Conservation (phyloP, 169 alveolate species). For the Plasmodium yoelii region DNA sequence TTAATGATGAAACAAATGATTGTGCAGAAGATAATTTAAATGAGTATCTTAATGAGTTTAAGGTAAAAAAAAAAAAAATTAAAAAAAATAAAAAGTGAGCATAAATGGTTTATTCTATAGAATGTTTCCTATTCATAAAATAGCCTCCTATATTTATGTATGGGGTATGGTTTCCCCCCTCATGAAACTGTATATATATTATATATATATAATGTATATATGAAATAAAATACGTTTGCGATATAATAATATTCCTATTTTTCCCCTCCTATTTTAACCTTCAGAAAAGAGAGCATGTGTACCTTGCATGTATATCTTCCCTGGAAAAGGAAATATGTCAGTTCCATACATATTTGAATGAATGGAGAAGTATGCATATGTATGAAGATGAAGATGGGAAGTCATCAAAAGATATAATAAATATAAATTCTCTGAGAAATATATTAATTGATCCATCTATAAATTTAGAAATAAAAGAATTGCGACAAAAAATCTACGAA, state of each 20-base stretch:
- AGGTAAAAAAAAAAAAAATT: conserved; percentile 8
- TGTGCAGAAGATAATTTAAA: conserved; percentile 26
- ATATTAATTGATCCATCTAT: conserved; percentile 78
- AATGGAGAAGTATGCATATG: conserved; percentile 73
- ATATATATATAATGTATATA: background rate
- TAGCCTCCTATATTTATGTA: too few species aligned
- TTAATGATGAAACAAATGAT: conserved; percentile 41
- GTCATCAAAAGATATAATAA: conserved; percentile 20
- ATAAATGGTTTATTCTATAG: background rate
- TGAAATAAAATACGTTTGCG: background rate
- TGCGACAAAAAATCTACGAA: conserved; percentile 75
- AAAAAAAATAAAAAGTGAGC: background rate
- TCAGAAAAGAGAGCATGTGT: conserved; percentile 64
- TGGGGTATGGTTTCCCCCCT: background rate
- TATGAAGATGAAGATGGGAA: conserved; percentile 68
- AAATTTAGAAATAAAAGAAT: conserved; percentile 78
- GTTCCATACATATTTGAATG: conserved; percentile 48
- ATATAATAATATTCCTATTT: background rate
- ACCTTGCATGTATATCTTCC: conserved; percentile 63
- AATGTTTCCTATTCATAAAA: background rate
- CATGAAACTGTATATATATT: background rate
- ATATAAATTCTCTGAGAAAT: conserved; percentile 56
- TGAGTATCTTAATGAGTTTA: conserved; percentile 45
- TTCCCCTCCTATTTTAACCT: background rate
- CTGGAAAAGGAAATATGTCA: conserved; percentile 67